A percentile compares a stretch with the other conserved stretches of the same genome.
Conservation (phyloP, 805 yeast genomes). For the Saturnispora dispora region DNA sequence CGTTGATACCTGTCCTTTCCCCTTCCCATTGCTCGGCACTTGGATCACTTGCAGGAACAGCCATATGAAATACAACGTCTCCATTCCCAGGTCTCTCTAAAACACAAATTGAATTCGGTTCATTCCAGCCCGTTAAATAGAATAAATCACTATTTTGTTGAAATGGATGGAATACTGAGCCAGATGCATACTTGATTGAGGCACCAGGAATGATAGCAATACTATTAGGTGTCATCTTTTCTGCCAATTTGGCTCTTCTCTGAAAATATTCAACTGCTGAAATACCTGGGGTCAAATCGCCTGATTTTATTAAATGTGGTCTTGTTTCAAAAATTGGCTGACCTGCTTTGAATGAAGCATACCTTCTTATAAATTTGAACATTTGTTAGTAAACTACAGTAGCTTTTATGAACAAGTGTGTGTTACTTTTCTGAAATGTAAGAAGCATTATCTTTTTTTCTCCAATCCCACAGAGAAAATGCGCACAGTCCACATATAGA, state of each 20-base stretch:
- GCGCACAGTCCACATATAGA: constrained; percentile 3
- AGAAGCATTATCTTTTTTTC: neutral
- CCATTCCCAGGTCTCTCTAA: constrained; percentile 52
- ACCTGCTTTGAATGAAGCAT: constrained; percentile 37
- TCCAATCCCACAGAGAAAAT: neutral
- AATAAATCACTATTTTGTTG: constrained; percentile 86
- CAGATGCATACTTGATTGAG: constrained; percentile 69
- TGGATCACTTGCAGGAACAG: constrained; percentile 77
- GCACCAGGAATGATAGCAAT: constrained; percentile 70
- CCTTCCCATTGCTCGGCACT: constrained; percentile 93
- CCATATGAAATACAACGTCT: constrained; percentile 59
- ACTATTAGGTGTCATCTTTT: constrained; percentile 49
- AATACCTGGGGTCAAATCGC: constrained; percentile 84
- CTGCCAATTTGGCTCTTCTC: constrained; percentile 55
- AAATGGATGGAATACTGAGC: constrained; percentile 84
- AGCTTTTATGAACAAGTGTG: neutral
- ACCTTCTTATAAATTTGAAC: constrained; percentile 2
- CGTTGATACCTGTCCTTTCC: constrained; percentile 75
- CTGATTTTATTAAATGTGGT: constrained; percentile 62
- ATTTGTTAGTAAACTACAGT: neutral
- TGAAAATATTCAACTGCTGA: constrained; percentile 72
- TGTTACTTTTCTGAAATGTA: neutral
- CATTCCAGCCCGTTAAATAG: constrained; percentile 88
- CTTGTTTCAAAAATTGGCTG: constrained; percentile 86
- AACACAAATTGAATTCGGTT: constrained; percentile 68